These are phyloP conservation scores for Isatis tinctoria DNA, from an alignment of 345 rosid species.

Conservation along the genomic window DNA sequence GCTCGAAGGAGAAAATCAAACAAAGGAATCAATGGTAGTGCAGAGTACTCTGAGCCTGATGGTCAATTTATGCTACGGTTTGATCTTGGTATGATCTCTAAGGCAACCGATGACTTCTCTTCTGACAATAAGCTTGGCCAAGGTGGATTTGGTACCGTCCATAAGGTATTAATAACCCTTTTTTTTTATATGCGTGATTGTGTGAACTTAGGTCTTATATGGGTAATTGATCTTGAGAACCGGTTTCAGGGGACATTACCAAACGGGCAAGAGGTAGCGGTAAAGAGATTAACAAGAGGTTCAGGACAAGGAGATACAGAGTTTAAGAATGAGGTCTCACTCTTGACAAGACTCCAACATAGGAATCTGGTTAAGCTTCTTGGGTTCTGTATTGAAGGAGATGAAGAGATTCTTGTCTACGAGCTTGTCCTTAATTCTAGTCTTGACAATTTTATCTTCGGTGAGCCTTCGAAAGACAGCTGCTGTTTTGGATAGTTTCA, in stretches of 20 bases:
- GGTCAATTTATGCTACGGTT: slow-evolving; percentile 9
- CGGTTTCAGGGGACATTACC: slow-evolving; percentile 31
- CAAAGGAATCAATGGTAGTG: not conserved
- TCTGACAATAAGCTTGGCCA: slow-evolving; percentile 29
- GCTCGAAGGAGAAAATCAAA: not conserved
- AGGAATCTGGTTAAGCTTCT: too few relatives aligned
- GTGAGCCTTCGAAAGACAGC: too few relatives aligned
- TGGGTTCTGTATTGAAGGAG: too few relatives aligned
- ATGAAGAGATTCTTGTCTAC: too few relatives aligned
- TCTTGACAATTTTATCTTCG: too few relatives aligned
- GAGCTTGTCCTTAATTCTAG: too few relatives aligned
- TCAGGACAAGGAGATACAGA: too few relatives aligned
- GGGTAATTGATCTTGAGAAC: not conserved
- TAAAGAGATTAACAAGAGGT: slow-evolving; percentile 24
- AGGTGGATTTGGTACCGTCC: slow-evolving; percentile 41
- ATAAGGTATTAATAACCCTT: slow-evolving; percentile 31
- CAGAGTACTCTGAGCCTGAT: not conserved
- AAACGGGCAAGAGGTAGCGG: slow-evolving; percentile 37
- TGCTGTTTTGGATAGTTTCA: too few relatives aligned
- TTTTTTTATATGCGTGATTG: not conserved
- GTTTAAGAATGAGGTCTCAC: too few relatives aligned
- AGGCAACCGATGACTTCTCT: slow-evolving; percentile 24
- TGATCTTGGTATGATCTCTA: not conserved
- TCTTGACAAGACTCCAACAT: too few relatives aligned
- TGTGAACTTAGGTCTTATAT: not conserved